A percentile compares a stretch with the other conserved stretches of the same genome.
These are phyloP conservation scores for Yamadazyma olivae DNA, from an alignment of 805 yeast species.

Conservation along the genomic window DNA sequence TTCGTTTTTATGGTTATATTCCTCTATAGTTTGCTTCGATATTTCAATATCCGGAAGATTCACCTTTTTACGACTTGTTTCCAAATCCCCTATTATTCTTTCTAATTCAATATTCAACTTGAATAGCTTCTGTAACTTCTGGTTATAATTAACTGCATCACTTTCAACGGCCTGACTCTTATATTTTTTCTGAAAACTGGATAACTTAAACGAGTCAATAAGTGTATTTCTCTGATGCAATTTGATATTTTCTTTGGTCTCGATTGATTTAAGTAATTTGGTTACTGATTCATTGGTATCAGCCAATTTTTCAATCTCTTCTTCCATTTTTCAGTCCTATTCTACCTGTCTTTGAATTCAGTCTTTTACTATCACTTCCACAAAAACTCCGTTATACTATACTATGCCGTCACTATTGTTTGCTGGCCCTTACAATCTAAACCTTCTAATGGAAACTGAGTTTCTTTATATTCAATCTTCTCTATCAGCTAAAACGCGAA, in stretches of 20 bases:
- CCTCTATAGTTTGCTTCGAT: slow-evolving; percentile 25
- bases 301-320: not conserved
- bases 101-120: slow-evolving; percentile 24
- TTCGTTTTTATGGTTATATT: slow-evolving; percentile 19
- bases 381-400: no score
- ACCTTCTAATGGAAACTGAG: no score
- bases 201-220: slow-evolving; percentile 34
- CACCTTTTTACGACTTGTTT: slow-evolving; percentile 18
- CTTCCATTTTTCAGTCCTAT: no score
- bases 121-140: slow-evolving; percentile 25
- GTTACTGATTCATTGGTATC: slow-evolving; percentile 4
- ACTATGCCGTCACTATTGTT: no score
- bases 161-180: slow-evolving; percentile 15
- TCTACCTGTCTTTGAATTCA: no score
- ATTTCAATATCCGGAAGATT: slow-evolving; percentile 26
- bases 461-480: no score
- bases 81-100: slow-evolving; percentile 19
- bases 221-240: slow-evolving; percentile 17
- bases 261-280: not conserved
- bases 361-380: no score
- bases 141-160: slow-evolving; percentile 28
- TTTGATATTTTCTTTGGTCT: slow-evolving; percentile 1
- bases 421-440: no score
- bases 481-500: not conserved
- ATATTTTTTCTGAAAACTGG: slow-evolving; percentile 26